A percentile compares a stretch with the other conserved stretches of the same genome.
Conservation (phyloP, 768 basidiomycete genomes). For the Sistotremastrum suecicum region DNA sequence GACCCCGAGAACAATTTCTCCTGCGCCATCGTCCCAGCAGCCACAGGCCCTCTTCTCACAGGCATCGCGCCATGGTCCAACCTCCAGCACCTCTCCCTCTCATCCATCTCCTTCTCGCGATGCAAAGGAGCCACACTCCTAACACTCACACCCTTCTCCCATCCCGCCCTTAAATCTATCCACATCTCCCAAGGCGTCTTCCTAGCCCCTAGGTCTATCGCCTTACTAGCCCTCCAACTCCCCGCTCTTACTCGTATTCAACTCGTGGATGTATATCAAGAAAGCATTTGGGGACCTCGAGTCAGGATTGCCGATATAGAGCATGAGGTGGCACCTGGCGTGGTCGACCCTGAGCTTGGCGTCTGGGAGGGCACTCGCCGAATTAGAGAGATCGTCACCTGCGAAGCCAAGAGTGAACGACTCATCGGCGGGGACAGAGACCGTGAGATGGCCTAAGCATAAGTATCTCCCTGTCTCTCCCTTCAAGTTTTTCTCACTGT, state of each 20-base stretch:
- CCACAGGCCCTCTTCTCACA: conserved; percentile 23
- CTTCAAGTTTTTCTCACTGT: too few species aligned
- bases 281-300: conserved; percentile 45
- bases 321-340: conserved; percentile 14
- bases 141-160: conserved; percentile 30
- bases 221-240: conserved; percentile 17
- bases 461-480: too few species aligned
- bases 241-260: conserved; percentile 20
- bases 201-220: conserved; percentile 26
- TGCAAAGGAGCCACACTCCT: conserved; percentile 19
- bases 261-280: conserved; percentile 39
- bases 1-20: conserved; percentile 51
- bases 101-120: conserved; percentile 30
- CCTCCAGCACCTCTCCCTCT: conserved; percentile 30
- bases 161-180: conserved; percentile 27
- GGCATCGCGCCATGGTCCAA: conserved; percentile 28
- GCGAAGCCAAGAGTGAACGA: conserved; percentile 37
- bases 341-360: conserved; percentile 1
- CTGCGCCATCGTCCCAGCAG: conserved; percentile 34
- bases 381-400: conserved; percentile 28
- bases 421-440: conserved; percentile 39
- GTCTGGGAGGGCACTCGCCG: conserved; percentile 8
- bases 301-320: conserved; percentile 36
- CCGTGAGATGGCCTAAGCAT: too few species aligned
- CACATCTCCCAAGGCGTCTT: conserved; percentile 37